Percentiles rank a stretch among this genome's conserved stretches.
These are phyloP conservation scores for Chimonanthus praecox DNA, from an alignment of 164 flowering plant genomes.

Conservation along the genomic window DNA sequence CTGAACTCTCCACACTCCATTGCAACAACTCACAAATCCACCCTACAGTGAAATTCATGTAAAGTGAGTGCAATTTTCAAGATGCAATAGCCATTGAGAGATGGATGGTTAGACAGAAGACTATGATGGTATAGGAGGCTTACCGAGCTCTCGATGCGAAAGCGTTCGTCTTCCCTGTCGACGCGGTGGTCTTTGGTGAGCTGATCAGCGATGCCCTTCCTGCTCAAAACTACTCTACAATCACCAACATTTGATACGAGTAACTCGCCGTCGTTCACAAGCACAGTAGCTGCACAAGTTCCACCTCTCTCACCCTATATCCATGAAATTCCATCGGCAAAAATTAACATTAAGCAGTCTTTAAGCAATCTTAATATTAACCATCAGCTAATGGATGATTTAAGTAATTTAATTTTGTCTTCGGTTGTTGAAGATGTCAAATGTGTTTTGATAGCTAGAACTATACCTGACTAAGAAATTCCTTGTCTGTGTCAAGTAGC, in stretches of 20 bases:
- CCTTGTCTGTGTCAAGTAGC: constrained; percentile 39
- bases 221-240: constrained; percentile 52
- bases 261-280: constrained; percentile 32
- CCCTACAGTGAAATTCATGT: constrained; percentile 26
- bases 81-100: not conserved
- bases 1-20: constrained; percentile 55
- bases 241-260: constrained; percentile 51
- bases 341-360: not conserved
- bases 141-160: constrained; percentile 47
- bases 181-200: constrained; percentile 45
- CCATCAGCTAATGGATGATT: too few species aligned
- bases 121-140: constrained; percentile 5
- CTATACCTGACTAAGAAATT: constrained; percentile 39
- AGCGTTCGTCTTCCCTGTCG: constrained; percentile 52
- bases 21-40: constrained; percentile 31
- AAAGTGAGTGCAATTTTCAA: not conserved
- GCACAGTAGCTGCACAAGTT: constrained; percentile 45
- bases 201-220: constrained; percentile 36
- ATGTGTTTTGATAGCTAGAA: not conserved
- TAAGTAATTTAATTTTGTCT: too few species aligned
- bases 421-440: constrained; percentile 1
- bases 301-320: constrained; percentile 42
- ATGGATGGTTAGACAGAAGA: not conserved
- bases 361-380: not conserved
- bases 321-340: constrained; percentile 3